Evolutionary conservation across 2,329 filamentous ascomycete genomes (phyloP).

Genomic region (Scleromitrula shiraiana): DNA sequence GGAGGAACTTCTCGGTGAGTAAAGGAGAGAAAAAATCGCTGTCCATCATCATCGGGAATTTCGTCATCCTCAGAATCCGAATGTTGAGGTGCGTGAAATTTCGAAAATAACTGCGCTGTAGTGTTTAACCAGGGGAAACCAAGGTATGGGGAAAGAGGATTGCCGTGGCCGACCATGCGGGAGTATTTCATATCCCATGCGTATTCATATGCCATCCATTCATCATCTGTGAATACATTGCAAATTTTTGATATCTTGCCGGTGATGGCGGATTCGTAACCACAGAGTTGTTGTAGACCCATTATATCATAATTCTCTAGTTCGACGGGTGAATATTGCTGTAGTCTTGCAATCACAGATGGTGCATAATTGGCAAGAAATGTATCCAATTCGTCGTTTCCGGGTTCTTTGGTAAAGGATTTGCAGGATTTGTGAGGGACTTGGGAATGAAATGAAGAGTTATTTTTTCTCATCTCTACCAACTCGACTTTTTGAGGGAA

Average conservation of each 20-base stretch:
- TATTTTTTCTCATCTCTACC: conserved; percentile 41
- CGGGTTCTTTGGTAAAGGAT: conserved; percentile 36
- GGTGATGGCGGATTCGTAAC: conserved; percentile 40
- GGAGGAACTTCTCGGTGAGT: conserved; percentile 59
- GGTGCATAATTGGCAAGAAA: conserved; percentile 49
- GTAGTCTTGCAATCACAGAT: conserved; percentile 50
- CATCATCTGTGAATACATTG: conserved; percentile 49
- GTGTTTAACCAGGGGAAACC: conserved; percentile 54
- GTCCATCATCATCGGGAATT: conserved; percentile 27
- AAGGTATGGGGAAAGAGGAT: conserved; percentile 45
- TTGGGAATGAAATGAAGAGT: conserved; percentile 34
- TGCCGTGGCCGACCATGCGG: conserved; percentile 60
- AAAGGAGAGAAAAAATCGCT: conserved; percentile 61
- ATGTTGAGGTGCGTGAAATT: conserved; percentile 22
- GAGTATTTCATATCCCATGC: conserved; percentile 56
- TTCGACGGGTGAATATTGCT: conserved; percentile 48
- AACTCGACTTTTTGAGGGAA: conserved; percentile 26
- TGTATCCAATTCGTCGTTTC: conserved; percentile 16
- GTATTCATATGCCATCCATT: conserved; percentile 62
- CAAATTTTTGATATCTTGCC: conserved; percentile 54
- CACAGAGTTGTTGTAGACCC: conserved; percentile 56
- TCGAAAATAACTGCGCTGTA: conserved; percentile 41
- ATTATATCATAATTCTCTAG: conserved; percentile 56
- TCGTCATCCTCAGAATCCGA: background rate
- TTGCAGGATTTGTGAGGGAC: conserved; percentile 49